phyloP scores from a whole-genome alignment of 1,139 yeast species.

The Diutina scorzettiae region DNA sequence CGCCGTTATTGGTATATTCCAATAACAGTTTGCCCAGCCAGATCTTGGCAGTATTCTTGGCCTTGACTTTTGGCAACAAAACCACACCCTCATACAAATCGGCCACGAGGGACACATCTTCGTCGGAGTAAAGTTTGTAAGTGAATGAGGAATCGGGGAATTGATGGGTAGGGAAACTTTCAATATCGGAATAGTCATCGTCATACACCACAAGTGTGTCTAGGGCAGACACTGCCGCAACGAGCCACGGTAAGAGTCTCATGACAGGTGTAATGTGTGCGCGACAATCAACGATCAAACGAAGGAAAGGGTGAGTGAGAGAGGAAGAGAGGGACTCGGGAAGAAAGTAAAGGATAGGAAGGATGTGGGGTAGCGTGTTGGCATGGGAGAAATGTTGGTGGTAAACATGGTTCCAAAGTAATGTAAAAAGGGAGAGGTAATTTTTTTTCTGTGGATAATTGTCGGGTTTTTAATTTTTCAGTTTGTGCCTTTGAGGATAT shows the following conservation, averaged over 20 bases:
- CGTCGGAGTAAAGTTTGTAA: background rate
- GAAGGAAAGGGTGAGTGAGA: too few relatives aligned
- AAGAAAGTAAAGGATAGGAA: too few relatives aligned
- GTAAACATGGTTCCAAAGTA: too few relatives aligned
- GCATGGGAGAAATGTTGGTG: too few relatives aligned
- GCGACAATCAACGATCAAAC: too few relatives aligned
- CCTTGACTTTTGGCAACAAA: slow-evolving; percentile 5
- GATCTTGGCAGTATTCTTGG: slow-evolving; percentile 1
- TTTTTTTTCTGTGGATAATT: too few relatives aligned
- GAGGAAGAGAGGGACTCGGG: too few relatives aligned
- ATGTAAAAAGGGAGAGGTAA: too few relatives aligned
- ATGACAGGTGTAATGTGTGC: too few relatives aligned
- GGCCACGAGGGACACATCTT: background rate
- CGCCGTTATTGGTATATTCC: slow-evolving; percentile 27
- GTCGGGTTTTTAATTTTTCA: too few relatives aligned
- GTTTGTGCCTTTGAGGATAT: too few relatives aligned
- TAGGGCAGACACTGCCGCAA: background rate
- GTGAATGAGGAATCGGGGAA: background rate
- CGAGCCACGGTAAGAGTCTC: slow-evolving; percentile 1
- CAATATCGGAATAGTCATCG: background rate
- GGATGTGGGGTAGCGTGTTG: too few relatives aligned
- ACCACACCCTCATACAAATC: slow-evolving; percentile 1
- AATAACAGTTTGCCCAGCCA: background rate
- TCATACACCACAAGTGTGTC: slow-evolving; percentile 5
- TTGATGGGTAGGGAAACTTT: background rate